Evolutionary conservation across 345 rosid genomes (phyloP), one percentile per base, ranked within the genome.

Genomic region (Rhodamnia argentea): DNA sequence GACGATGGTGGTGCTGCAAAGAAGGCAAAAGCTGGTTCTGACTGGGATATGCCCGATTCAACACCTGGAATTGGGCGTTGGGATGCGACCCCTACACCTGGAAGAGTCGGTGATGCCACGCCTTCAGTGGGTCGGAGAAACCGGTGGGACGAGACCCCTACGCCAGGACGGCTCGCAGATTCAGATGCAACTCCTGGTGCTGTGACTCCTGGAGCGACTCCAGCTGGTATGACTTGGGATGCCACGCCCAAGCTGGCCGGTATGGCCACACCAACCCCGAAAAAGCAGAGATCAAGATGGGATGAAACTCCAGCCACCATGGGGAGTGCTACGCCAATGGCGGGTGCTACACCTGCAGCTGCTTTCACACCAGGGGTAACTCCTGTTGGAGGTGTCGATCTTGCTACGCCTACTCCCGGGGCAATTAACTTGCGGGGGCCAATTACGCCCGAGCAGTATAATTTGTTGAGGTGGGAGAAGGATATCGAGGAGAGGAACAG

Each of bases 111-210:
- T 16, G 99, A 96, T 89, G 95, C 98, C 1, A 95, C 98, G 1
- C 98, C 99, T 0, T 92, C 94, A 8, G 90, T 85, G 50, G 95
- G 96, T 51, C 90, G 99, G 86, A 92, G 98, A 89, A 96, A 96
- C 88, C 92, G 99, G 58, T 98, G 99, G 99, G 99, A 98, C 56
- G 99, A 98, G 89, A 96, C 99, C 14, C 99, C 99, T 6, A 98
- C 99, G 0, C 99, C 99, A 0, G 99, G 99, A 5, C 91, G 99
- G 58, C 42, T 94, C 29, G 94, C 91, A 7, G 99, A 98, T 91
- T 92, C 98, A 0, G 99, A 95, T 91, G 98, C 96, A 5, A 96
- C 99, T 32, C 99, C 99, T 20, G 99, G 93, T 84, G 95, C 96
- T 44, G 96, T 78, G 37, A 96, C 99, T 11, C 99, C 98, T 3